Evolutionary conservation across 2,329 filamentous ascomycete species (phyloP), one percentile per base, ranked within the genome.

Genomic region (Rosellinia necatrix): DNA sequence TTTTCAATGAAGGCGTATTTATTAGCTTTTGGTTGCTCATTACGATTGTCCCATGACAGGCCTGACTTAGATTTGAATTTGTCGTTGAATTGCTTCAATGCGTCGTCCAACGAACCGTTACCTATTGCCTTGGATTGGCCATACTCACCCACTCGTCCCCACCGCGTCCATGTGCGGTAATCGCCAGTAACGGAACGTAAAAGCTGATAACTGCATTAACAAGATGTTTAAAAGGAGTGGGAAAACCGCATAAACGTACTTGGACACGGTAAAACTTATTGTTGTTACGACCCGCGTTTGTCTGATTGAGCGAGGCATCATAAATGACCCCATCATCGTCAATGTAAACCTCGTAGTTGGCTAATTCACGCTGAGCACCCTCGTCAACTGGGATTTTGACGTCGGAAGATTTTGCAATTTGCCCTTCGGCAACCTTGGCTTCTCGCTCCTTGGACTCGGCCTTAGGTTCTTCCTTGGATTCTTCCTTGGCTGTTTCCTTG

Each of bases 261-360:
- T 93, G 89, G 24, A 92, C 71, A 24, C 84, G 83, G 67, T 92
- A 93, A 70, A 92, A 93, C 64, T 94, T 94, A 72, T 94, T 93
- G 72, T 89, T 89, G 68, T 93, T 94, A 42, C 80, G 73, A 0
- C 77, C 74, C 0, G 89, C 77, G 63, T 91, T 89, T 9, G 90
- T 89, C 69, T 92, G 88, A 64, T 92, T 94, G 41, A 96, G 76
- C 0, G 88, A 86, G 0, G 89, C 90, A 68, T 96, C 91, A 70
- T 84, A 93, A 43, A 93, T 90, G 52, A 88, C 74, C 17, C 85
- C 84, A 34, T 81, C 72, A 1, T 81, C 73, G 58, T 87, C 87
- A 53, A 93, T 82, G 66, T 88, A 86, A 27, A 96, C 90, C 15
- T 73, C 67, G 35, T 75, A 77, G 12, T 64, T 68, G 9, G 55